Base-by-base conservation (phyloP, 1,284 basidiomycete species). In the Tylopilus sp. region DNA sequence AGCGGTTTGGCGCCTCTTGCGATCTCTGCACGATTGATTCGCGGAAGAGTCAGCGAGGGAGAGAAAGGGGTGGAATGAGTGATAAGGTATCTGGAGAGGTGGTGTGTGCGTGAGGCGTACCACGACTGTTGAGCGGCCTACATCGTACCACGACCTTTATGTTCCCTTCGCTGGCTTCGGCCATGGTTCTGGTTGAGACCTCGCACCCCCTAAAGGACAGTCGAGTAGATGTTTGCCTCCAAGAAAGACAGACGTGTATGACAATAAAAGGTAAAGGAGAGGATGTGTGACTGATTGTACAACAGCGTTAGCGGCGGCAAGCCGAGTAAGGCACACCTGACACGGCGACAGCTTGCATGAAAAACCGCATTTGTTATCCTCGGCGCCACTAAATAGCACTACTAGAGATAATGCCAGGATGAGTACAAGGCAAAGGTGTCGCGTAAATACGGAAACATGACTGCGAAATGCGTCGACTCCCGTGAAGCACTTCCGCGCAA, bases 111-210 rank as follows among this genome's bases (percentile, higher is more conserved):
- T 26, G 37, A 41, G 52, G 74, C 83, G 60, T 63, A 93, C 93
- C 93, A 72, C 94, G 83, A 60, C 85, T 74, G 71, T 97, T 97
- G 70, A 97, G 85, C 48, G 94, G 94, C 56, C 94, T 81, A 77
- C 94, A 97, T 86, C 94, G 84, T 55, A 96, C 92, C 48, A 96
- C 92, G 69, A 96, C 92, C 73, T 90, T 96, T 81, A 96, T 96
- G 74, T 96, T 96, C 48, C 92, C 92, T 59, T 81, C 83, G 51
- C 84, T 83, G 56, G 74, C 77, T 59, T 81, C 78, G 52, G 73
- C 72, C 78, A 80, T 80, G 11, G 52, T 58, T 48, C 9, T 38
- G 48, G 51, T 52, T 28, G 50, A 59, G 49, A 50, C 28, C 23
- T 45, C 48, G 46, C 42, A 46, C 51, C 40, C 42, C 39, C 16